Conservation (phyloP, 208 protist species). For the Acanthamoeba castellanii region DNA sequence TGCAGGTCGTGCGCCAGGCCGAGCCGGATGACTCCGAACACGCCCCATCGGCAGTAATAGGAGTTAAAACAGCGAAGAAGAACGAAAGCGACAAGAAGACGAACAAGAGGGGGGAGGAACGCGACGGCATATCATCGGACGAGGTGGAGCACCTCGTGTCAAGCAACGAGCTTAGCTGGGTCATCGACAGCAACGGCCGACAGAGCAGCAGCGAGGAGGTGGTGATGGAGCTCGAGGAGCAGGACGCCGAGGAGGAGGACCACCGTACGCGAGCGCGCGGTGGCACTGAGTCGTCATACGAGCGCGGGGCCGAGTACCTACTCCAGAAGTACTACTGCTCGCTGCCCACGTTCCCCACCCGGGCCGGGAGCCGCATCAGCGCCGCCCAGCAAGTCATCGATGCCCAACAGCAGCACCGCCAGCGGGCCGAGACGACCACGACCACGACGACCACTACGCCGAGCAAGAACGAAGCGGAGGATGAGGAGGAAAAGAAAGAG, state of each 20-base stretch:
- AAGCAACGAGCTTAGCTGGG: slow-evolving; percentile 40
- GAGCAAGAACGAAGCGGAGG: not conserved
- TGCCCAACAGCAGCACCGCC: not conserved
- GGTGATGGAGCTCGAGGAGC: slow-evolving; percentile 52
- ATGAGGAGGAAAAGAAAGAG: not conserved
- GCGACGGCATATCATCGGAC: not conserved
- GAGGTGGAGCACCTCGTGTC: slow-evolving; percentile 5
- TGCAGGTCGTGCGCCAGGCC: not conserved
- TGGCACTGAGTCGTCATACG: not conserved
- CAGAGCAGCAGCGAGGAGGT: not conserved
- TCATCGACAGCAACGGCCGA: not conserved
- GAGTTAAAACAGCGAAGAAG: not conserved
- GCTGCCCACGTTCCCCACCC: not conserved
- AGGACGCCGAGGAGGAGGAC: slow-evolving; percentile 37
- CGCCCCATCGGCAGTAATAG: not conserved
- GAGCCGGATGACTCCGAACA: not conserved
- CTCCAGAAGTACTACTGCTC: slow-evolving; percentile 39
- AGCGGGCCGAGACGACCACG: not conserved
- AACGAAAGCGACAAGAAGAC: not conserved
- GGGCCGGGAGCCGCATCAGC: not conserved
- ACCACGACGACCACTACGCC: too few relatives aligned
- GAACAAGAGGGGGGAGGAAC: not conserved
- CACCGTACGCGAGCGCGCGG: not conserved
- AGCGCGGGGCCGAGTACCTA: slow-evolving; percentile 21
- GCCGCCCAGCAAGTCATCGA: not conserved